Base-by-base conservation (phyloP, 2,329 filamentous ascomycete species). In the Exophiala oligosperma region DNA sequence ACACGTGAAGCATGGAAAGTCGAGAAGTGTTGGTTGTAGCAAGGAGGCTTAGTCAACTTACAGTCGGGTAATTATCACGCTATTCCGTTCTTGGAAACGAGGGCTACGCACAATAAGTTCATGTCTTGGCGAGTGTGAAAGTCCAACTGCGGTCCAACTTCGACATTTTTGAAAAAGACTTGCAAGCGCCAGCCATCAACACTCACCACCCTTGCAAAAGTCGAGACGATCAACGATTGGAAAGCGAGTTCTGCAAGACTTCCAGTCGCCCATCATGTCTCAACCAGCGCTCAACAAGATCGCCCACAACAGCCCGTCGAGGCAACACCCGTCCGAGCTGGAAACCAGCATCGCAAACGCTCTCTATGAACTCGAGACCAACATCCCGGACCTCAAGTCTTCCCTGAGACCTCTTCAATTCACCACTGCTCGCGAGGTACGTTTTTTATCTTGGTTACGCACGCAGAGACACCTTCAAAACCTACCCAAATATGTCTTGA, bases 331-430 rank as follows among this genome's bases (percentile, higher is more conserved):
- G 72, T 96, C 91, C 71, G 94, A 99, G 89, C 89, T 97, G 73
- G 94, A 99, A 91, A 88, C 85, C 80, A 91, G 83, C 85, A 95
- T 99, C 79, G 94, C 94, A 78, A 90, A 88, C 81, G 94, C 94
- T 82, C 91, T 99, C 69, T 95, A 89, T 85, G 94, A 99, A 77
- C 91, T 99, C 81, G 94, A 99, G 91, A 92, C 88, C 84, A 97
- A 97, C 88, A 96, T 94, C 76, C 84, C 92, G 79, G 94, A 99
- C 82, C 90, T 99, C 82, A 96, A 93, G 90, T 86, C 86, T 75
- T 89, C 92, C 72, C 89, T 99, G 77, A 89, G 94, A 77, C 94
- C 94, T 80, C 88, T 99, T 81, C 94, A 99, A 87, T 92, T 99
- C 81, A 91, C 95, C 79, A 96, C 91, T 82, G 94, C 94, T 78